Evolutionary conservation across 352 stramenopile genomes (phyloP), one percentile per base, ranked within the genome.

Genomic region (Thraustochytrium striatum): DNA sequence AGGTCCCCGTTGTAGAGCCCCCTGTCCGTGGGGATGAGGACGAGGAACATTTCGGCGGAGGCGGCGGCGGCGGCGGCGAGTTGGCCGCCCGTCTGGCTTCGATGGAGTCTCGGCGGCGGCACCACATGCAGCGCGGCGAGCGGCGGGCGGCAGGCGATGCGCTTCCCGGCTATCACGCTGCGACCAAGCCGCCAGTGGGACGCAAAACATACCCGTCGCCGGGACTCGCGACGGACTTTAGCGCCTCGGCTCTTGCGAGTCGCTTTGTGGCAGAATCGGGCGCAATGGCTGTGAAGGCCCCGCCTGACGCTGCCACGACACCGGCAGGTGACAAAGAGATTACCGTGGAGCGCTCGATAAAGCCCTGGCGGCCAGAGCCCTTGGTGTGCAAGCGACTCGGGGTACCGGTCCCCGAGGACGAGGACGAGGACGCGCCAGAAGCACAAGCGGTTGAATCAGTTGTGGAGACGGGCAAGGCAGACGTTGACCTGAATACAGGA

Each of bases 341-440:
- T 55, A 25, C 25, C 47, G 47, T 55, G 16, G 35, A 36, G 65
- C 65, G 65, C 13, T 33, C 44, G 7, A 50, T 16, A n/a, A 3
- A 2, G 8, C 65, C 38, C 33, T 73, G 65, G 65, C 65, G 58
- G 65, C 65, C 65, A 13, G 35, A 57, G 33, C 65, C 44, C 2
- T 35, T 73, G 2, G 9, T 73, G 8, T 73, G 65, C 52, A 73
- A 73, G 36, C 65, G 65, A 7, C 53, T 73, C 36, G 65, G 41
- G 3, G 19, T 73, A 2, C 35, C 65, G 11, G 41, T 73, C 21
- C 65, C 65, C 30, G 2, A 33, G 3, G 65, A 47, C 8, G 36
- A 2, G 9, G 2, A 2, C 44, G 32, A 41, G 47, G 16, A 16
- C 47, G 16, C 25, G 47, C 47, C 47, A 25, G 25, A 55, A 25